Base-by-base conservation (phyloP, 768 basidiomycete genomes). In the Pleurotus tuber-regium region DNA sequence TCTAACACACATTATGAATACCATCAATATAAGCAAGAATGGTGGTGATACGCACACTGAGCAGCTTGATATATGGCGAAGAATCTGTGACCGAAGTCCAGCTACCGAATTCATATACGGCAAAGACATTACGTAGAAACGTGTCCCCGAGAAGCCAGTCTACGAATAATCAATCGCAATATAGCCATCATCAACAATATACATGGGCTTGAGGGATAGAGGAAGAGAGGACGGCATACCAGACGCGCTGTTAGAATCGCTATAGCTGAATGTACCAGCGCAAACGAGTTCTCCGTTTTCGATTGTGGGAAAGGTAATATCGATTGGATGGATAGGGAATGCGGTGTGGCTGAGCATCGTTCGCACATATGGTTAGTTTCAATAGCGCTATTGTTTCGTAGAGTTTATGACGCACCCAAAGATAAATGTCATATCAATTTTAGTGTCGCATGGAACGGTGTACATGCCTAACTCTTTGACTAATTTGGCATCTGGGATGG, bases 91-190 rank as follows among this genome's bases (percentile, higher is more conserved):
- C 35, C 24, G 33, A 23, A 16, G 48, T 50, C 12, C 33, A 50
- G 48, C 38, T 38, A 19, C 48, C 33, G 19, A 50, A 50, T 3
- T 39, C 48, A 38, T 50, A 50, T 12, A 36, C 23, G 18, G 48
- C 11, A 21, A 35, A 50, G 0, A 26, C 48, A 24, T 50, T 39
- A 21, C 19, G 48, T 19, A 49, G 47, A 18, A 49, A 50, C 2
- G 19, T 14, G 21, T 50, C 48, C 1, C 48, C 35, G 16, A 43
- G 43, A 14, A 30, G 24, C 26, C 26, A 28, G 19, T 3, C n/a
- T 21, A 50, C n/a, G n/a, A n/a, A n/a, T n/a, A n/a, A n/a, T n/a
- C n/a, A n/a, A n/a, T n/a, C n/a, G n/a, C n/a, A n/a, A n/a, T n/a
- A n/a, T n/a, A n/a, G n/a, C n/a, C n/a, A n/a, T n/a, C n/a, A n/a